Evolutionary conservation across 2,329 filamentous ascomycete genomes (phyloP).

Genomic region (Phialophora verrucosa): DNA sequence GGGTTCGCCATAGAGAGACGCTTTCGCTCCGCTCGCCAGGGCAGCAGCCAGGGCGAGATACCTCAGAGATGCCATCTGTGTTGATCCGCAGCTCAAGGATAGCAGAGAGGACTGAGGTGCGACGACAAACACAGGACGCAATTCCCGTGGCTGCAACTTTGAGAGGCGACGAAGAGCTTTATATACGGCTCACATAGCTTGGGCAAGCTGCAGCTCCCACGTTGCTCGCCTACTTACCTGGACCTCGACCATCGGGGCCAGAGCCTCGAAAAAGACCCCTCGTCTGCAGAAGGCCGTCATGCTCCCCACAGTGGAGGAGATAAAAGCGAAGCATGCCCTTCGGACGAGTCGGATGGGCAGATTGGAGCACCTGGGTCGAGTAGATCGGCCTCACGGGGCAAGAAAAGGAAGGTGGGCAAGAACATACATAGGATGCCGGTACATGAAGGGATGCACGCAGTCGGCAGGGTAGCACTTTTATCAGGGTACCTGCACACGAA

Average conservation of each 20-base stretch:
- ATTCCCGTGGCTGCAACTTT: not conserved
- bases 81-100: not conserved
- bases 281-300: constrained; percentile 13
- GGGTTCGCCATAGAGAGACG: constrained; percentile 54
- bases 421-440: not conserved
- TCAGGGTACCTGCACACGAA: not conserved
- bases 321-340: not conserved
- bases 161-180: constrained; percentile 5
- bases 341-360: constrained; percentile 29
- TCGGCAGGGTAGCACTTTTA: constrained; percentile 3
- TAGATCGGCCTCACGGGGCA: not conserved
- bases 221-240: constrained; percentile 1
- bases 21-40: constrained; percentile 19
- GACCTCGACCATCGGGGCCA: constrained; percentile 1
- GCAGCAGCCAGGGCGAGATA: constrained; percentile 18
- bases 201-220: constrained; percentile 3
- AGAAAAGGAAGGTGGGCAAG: constrained; percentile 6
- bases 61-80: constrained; percentile 20
- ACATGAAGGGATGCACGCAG: constrained; percentile 1
- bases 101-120: not conserved
- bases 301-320: constrained; percentile 10
- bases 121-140: not conserved
- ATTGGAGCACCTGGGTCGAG: constrained; percentile 24
- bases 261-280: not conserved
- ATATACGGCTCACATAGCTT: constrained; percentile 17